Base-by-base conservation (phyloP, 345 rosid genomes). In the Clausena lansium region DNA sequence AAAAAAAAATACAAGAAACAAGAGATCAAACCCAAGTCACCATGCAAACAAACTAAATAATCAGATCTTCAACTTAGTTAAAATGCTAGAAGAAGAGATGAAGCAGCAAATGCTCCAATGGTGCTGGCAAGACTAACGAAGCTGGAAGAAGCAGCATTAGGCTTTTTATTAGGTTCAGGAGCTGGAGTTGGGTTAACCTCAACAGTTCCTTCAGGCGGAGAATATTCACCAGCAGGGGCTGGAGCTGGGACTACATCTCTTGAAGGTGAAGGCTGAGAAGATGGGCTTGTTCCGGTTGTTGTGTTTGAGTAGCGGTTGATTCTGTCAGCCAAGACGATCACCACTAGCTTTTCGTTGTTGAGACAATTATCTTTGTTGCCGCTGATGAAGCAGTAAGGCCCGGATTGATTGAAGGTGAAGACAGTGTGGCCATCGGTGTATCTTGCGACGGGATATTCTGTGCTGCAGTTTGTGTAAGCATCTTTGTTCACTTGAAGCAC, bases 351-450 rank as follows among this genome's bases (percentile, higher is more conserved):
- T 84, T 95, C 88, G 61, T 86, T 86, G 76, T 93, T 93, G 36
- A 74, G 70, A 81, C 98, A 95, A 78, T 88, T 80, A 20, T 89
- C 91, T 83, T 83, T 84, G 82, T 85, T 91, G 60, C 98, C 98
- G 39, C 95, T 95, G 71, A 91, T 91, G 92, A 93, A 94, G 75
- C 91, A 82, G 85, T 70, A 77, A 25, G 93, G 85, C 5, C 98
- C 98, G 0, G 94, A 91, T 4, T 50, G 83, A 39, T 79, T 87
- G 81, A 94, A 80, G 11, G 80, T 77, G 89, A 89, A 77, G 67
- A 89, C 83, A 6, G 92, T 88, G 87, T 86, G 91, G 30, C 92
- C 95, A 27, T 88, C 89, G 0, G 76, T 54, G 80, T 71, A 85
- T 33, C 85, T 79, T 6, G 83, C 81, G 0, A 77, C 62, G 2